Evolutionary conservation across 345 rosid species (phyloP), one percentile per base, ranked within the genome.

Genomic region (Barbarea vulgaris): DNA sequence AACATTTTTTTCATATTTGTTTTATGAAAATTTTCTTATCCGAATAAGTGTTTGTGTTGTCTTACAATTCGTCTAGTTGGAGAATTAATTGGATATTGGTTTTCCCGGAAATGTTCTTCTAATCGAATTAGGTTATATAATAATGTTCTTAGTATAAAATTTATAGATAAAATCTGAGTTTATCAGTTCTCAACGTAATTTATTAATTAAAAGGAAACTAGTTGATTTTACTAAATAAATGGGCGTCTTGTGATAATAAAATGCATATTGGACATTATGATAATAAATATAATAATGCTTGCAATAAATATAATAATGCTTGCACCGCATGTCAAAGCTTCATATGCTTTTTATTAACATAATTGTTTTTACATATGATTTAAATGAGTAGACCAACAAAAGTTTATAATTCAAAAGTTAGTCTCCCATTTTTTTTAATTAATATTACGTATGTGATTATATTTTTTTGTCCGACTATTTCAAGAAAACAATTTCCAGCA

Each of bases 251-350:
- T 15, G 8, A 22, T 15, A 52, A 9, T 58, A 34, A 3, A 28
- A 47, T 48, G 18, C 50, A 55, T 36, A 11, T 14, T 37, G 18
- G 2, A 51, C 53, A 37, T 28, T 63, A 13, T 28, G 2, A 9
- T 64, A 53, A n/a, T n/a, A n/a, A n/a, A n/a, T n/a, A n/a, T n/a
- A n/a, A 5, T 5, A 17, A 11, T 24, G 51, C 63, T 51, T 34
- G 50, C 34, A 73, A n/a, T n/a, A n/a, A n/a, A n/a, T n/a, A n/a
- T n/a, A n/a, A 5, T 5, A 17, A 11, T 24, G 51, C 63, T 51
- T 34, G 50, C 34, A 73, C 51, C 54, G 55, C 34, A 64, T 54
- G 64, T 64, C 63, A 53, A 64, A 55, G 70, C 61, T 51, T 12
- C 15, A 13, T 47, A 22, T 72, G 9, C 50, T 39, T 50, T 48